Evolutionary conservation across 1,139 yeast species (phyloP).

Genomic region (Blastobotrys indianensis): DNA sequence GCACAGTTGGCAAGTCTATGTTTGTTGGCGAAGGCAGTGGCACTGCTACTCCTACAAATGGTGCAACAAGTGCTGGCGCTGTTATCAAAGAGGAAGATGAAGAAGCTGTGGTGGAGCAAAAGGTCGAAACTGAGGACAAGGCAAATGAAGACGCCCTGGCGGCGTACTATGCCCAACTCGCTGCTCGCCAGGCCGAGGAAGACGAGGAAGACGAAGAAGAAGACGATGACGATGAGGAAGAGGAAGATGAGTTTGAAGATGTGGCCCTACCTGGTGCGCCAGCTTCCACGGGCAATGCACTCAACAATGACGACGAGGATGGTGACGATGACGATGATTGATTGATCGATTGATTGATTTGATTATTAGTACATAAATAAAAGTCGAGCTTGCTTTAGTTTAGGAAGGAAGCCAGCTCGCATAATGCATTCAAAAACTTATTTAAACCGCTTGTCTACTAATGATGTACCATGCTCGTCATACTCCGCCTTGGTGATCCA

Average conservation of each 20-base stretch:
- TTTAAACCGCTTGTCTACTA: conserved; percentile 14
- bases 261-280: conserved; percentile 43
- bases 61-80: too few species aligned
- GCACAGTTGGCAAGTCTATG: conserved; percentile 66
- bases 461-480: conserved; percentile 14
- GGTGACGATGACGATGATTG: conserved; percentile 26
- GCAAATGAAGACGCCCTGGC: conserved; percentile 67
- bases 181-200: conserved; percentile 55
- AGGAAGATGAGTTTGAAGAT: conserved; percentile 57
- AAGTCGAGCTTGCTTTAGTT: not conserved
- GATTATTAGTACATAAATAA: not conserved
- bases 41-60: not conserved
- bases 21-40: conserved; percentile 14
- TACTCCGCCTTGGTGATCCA: conserved; percentile 17
- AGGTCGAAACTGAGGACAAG: conserved; percentile 21
- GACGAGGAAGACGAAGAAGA: conserved; percentile 42
- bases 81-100: conserved; percentile 37
- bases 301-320: conserved; percentile 26
- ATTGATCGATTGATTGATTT: conserved; percentile 2
- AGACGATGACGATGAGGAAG: conserved; percentile 48
- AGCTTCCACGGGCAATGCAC: conserved; percentile 25
- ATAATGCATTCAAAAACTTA: conserved; percentile 1
- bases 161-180: conserved; percentile 69
- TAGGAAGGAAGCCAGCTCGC: too few species aligned
- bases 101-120: conserved; percentile 21